A percentile compares a stretch with the other conserved stretches of the same genome.
Conservation (phyloP, 2,329 filamentous ascomycete species). For the Botrytis galanthina region DNA sequence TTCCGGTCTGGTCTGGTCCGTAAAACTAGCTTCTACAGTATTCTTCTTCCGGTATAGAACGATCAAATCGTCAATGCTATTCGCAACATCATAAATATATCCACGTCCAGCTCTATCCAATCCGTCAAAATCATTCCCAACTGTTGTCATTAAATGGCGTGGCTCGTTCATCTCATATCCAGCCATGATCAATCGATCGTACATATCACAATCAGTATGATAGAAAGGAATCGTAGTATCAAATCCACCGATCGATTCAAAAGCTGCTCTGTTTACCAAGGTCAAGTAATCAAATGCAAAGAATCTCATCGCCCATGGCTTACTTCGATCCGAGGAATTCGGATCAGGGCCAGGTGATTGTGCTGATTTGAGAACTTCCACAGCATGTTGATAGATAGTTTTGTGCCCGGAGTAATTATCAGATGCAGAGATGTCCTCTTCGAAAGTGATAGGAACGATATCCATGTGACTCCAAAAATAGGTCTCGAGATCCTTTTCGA, state of each 20-base stretch:
- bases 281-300: slow-evolving; percentile 59
- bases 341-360: slow-evolving; percentile 13
- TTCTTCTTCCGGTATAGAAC: slow-evolving; percentile 47
- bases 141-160: slow-evolving; percentile 7
- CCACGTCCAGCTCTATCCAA: slow-evolving; percentile 41
- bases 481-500: slow-evolving; percentile 44
- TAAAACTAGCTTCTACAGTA: slow-evolving; percentile 36
- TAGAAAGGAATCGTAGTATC: slow-evolving; percentile 59
- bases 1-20: slow-evolving; percentile 33
- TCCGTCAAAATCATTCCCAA: slow-evolving; percentile 9
- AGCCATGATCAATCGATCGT: slow-evolving; percentile 48
- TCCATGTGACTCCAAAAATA: slow-evolving; percentile 59
- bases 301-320: slow-evolving; percentile 51
- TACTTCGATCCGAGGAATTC: slow-evolving; percentile 15
- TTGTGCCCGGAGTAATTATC: not conserved
- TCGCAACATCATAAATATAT: slow-evolving; percentile 48
- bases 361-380: slow-evolving; percentile 13
- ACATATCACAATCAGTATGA: slow-evolving; percentile 56
- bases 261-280: slow-evolving; percentile 53
- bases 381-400: slow-evolving; percentile 19
- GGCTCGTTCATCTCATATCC: slow-evolving; percentile 41
- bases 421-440: not conserved
- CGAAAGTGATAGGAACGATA: slow-evolving; percentile 44
- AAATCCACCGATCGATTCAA: slow-evolving; percentile 50
- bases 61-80: slow-evolving; percentile 46